Percentiles rank a stretch among this genome's conserved stretches.
These are phyloP conservation scores for Aspergillus uvarum DNA, from an alignment of 2,329 filamentous ascomycete genomes.

Conservation along the genomic window DNA sequence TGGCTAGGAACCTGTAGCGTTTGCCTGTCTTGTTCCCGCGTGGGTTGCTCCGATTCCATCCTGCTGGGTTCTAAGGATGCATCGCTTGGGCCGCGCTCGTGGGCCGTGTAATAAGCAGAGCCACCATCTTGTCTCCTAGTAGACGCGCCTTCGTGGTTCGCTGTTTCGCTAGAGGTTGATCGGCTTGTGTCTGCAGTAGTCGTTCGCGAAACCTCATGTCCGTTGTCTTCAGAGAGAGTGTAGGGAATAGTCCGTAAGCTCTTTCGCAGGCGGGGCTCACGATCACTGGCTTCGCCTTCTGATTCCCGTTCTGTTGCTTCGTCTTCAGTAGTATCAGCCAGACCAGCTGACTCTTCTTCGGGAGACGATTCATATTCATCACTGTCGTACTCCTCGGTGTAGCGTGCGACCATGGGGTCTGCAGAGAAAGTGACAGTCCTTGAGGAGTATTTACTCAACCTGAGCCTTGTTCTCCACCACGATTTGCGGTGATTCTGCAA, in stretches of 20 bases:
- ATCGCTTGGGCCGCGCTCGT: conserved; percentile 24
- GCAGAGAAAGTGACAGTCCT: conserved; percentile 54
- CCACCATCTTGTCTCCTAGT: conserved; percentile 21
- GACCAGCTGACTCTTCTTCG: conserved; percentile 13
- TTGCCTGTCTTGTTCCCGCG: conserved; percentile 13
- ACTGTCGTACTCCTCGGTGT: conserved; percentile 28
- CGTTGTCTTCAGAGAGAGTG: conserved; percentile 19
- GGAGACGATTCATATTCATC: background rate
- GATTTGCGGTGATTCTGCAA: conserved; percentile 61
- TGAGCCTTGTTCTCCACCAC: conserved; percentile 56
- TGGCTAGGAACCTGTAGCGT: conserved; percentile 19
- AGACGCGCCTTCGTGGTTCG: conserved; percentile 3
- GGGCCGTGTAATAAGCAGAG: conserved; percentile 35
- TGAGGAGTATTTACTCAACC: conserved; percentile 49
- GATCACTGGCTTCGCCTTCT: conserved; percentile 13
- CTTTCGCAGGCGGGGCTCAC: conserved; percentile 1
- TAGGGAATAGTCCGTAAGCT: conserved; percentile 27
- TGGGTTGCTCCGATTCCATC: conserved; percentile 5
- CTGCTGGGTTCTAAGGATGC: conserved; percentile 18
- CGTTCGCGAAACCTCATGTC: conserved; percentile 5
- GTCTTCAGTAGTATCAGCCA: conserved; percentile 21
- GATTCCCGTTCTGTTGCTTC: conserved; percentile 16
- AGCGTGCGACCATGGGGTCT: conserved; percentile 45
- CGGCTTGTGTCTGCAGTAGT: conserved; percentile 9
- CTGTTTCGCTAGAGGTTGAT: conserved; percentile 9